These are phyloP conservation scores for Fraxinus albicans DNA, from an alignment of 305 asterid species.

Conservation along the genomic window DNA sequence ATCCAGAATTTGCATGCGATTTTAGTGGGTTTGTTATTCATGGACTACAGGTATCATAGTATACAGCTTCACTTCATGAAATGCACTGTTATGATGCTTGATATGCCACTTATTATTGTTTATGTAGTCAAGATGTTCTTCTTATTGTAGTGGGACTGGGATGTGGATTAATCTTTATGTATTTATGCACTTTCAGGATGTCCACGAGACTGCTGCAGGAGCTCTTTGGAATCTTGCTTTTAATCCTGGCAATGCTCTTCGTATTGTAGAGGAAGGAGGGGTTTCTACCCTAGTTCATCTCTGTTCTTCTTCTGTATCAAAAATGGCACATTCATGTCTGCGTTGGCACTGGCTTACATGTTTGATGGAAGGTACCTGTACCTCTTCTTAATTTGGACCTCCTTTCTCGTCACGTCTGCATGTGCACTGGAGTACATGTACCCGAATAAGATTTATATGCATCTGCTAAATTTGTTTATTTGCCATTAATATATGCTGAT, in stretches of 20 bases:
- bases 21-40: slow-evolving; percentile 11
- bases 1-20: background rate
- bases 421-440: slow-evolving; percentile 41
- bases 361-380: slow-evolving; percentile 76
- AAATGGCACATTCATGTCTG: slow-evolving; percentile 96
- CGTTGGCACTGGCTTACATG: slow-evolving; percentile 84
- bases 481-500: background rate
- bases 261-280: slow-evolving; percentile 91
- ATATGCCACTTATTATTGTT: background rate
- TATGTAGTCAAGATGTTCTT: background rate
- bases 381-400: slow-evolving; percentile 9
- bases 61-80: background rate
- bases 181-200: slow-evolving; percentile 55
- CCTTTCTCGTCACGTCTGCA: slow-evolving; percentile 29
- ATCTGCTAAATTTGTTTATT: background rate
- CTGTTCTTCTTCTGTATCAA: slow-evolving; percentile 76
- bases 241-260: slow-evolving; percentile 91
- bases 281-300: slow-evolving; percentile 75
- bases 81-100: background rate
- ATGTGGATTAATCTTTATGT: background rate
- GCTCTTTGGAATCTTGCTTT: slow-evolving; percentile 99
- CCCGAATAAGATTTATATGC: background rate
- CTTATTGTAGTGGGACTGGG: background rate
- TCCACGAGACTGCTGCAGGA: slow-evolving; percentile 98
- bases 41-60: background rate